A percentile compares a stretch with the other conserved stretches of the same genome.
Conservation (phyloP, 495 filamentous ascomycete species). For the Venustampulla echinocandica region DNA sequence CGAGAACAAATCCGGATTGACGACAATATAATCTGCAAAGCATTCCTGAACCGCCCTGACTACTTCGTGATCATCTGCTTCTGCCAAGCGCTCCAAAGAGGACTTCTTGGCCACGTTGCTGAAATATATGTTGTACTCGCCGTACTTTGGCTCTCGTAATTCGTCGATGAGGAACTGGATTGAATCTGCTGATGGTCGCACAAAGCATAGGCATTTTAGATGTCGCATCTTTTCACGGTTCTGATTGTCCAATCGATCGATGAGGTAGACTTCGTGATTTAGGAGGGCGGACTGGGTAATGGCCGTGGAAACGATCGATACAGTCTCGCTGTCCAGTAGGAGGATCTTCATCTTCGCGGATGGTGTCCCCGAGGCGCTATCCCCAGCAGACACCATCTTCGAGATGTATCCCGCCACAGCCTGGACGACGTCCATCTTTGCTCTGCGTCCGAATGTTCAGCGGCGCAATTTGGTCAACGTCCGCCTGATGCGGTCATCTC, state of each 20-base stretch:
- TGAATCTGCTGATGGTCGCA: conserved; percentile 82
- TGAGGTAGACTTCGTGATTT: conserved; percentile 95
- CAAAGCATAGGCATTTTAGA: conserved; percentile 84
- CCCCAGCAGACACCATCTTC: conserved; percentile 90
- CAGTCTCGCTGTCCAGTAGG: conserved; percentile 88
- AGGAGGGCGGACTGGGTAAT: conserved; percentile 94
- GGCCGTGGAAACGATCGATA: conserved; percentile 85
- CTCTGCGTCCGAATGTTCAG: background rate
- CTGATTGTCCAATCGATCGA: conserved; percentile 85
- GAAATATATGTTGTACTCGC: conserved; percentile 94
- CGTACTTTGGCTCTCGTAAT: conserved; percentile 91
- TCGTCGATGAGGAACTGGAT: conserved; percentile 93
- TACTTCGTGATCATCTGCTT: conserved; percentile 97
- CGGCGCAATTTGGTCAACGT: conserved; percentile 8
- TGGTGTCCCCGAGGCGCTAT: conserved; percentile 55
- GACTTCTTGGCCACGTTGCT: conserved; percentile 97
- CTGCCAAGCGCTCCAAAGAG: conserved; percentile 84
- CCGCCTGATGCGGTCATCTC: conserved; percentile 13
- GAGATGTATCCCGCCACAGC: conserved; percentile 91
- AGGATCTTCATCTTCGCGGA: conserved; percentile 98
- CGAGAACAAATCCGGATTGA: conserved; percentile 90
- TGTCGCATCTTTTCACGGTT: conserved; percentile 97
- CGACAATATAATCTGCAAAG: conserved; percentile 88
- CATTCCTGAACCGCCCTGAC: conserved; percentile 88
- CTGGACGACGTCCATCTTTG: conserved; percentile 81